Evolutionary conservation across 352 stramenopile species (phyloP), one percentile per base, ranked within the genome.

Genomic region (Phytophthora fragariae): DNA sequence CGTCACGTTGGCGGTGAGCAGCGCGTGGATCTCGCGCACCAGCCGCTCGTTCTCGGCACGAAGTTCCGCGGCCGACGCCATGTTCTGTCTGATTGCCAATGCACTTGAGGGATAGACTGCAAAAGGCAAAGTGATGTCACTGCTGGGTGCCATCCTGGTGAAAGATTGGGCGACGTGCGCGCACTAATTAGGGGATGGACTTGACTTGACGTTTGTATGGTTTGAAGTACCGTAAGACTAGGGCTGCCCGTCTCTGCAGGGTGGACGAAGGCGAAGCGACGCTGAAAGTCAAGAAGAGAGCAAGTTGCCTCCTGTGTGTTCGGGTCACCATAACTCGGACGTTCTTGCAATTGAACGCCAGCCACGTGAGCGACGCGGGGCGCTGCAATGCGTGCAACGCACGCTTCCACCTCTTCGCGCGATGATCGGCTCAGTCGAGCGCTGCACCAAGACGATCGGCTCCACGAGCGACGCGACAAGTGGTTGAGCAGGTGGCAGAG

Each of bases 31-130:
- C 72, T 92, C 78, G 50, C 81, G 73, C 46, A 68, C 65, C 41
- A 92, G 60, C 44, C 78, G 78, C 67, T 88, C 72, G 62, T 91
- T 93, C 72, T 93, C 83, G n/a, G 65, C 82, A 57, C 73, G 73
- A 35, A 93, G 29, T 9, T 89, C 82, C 7, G 64, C 63, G 14
- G 69, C 62, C 17, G 78, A 79, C 31, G 73, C 66, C 76, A 81
- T 81, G 49, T 6, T 33, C 33, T 15, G 17, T 17, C 37, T 44
- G 37, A 17, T 6, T 44, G 37, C 37, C 37, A 14, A 12, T 14
- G 37, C 44, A 50, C 44, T 50, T 50, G 44, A 21, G 50, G 57
- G 29, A 57, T 64, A 64, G 49, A 67, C 29, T 17, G 44, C 54
- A 49, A 68, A 71, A 70, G 54, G 52, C 41, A 50, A 53, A 29